Evolutionary conservation across 192 early-diverging fungal species (phyloP).

Genomic region (Diversispora eburnea): DNA sequence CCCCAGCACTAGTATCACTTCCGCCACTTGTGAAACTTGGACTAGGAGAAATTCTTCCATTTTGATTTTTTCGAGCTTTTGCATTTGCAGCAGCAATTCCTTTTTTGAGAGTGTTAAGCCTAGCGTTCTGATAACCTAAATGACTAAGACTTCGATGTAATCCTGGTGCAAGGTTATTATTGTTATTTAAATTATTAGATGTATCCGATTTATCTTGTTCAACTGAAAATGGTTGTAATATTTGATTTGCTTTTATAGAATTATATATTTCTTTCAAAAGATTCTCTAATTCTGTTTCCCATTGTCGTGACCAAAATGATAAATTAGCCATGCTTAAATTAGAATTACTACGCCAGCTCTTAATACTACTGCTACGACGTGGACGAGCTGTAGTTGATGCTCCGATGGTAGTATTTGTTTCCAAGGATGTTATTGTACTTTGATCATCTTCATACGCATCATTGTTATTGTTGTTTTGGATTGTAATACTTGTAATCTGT

Average conservation of each 20-base stretch:
- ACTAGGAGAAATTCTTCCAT: constrained; percentile 22
- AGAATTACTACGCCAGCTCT: constrained; percentile 42
- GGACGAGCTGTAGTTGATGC: constrained; percentile 19
- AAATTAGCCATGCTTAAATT: constrained; percentile 29
- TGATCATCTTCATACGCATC: constrained; percentile 23
- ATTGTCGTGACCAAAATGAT: constrained; percentile 38
- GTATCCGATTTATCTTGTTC: constrained; percentile 20
- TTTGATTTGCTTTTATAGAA: constrained; percentile 58
- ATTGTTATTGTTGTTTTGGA: neutral
- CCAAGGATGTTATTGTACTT: constrained; percentile 21
- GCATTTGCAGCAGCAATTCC: constrained; percentile 7
- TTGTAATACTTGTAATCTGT: constrained; percentile 24
- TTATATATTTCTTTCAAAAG: constrained; percentile 59
- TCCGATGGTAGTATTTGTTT: constrained; percentile 1
- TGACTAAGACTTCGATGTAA: constrained; percentile 30
- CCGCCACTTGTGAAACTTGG: constrained; percentile 21
- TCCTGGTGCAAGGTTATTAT: neutral
- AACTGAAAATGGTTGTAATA: constrained; percentile 40
- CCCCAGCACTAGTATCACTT: constrained; percentile 7
- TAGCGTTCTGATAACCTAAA: constrained; percentile 20
- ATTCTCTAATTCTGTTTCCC: constrained; percentile 54
- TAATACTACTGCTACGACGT: constrained; percentile 32
- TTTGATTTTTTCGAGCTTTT: constrained; percentile 6
- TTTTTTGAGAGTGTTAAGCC: constrained; percentile 20
- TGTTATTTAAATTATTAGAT: constrained; percentile 13